A percentile compares a stretch with the other conserved stretches of the same genome.
These are phyloP conservation scores for Glycine soja DNA, from an alignment of 306 rosid genomes.

Conservation along the genomic window DNA sequence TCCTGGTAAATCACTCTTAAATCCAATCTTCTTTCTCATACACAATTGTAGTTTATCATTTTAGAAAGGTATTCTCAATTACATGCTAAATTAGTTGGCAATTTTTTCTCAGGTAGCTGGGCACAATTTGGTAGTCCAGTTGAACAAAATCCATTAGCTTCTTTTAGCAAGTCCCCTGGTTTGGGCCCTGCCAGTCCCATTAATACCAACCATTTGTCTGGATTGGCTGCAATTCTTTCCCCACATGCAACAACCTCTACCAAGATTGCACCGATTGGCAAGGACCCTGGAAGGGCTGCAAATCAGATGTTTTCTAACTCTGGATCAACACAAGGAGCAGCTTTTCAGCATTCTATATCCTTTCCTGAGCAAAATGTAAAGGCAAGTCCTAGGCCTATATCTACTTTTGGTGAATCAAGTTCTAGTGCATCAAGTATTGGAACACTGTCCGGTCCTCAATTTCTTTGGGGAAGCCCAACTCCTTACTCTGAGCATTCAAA, in stretches of 20 bases:
- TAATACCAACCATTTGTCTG: conserved; percentile 72
- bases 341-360: conserved; percentile 73
- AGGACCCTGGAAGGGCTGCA: conserved; percentile 76
- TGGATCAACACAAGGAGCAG: conserved; percentile 61
- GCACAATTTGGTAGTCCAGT: conserved; percentile 80
- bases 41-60: conserved; percentile 17
- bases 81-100: not conserved
- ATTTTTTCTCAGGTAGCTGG: conserved; percentile 73
- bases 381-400: conserved; percentile 69
- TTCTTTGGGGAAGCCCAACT: conserved; percentile 96
- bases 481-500: conserved; percentile 67
- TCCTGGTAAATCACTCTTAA: conserved; percentile 68
- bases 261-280: conserved; percentile 90
- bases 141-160: conserved; percentile 70
- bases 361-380: conserved; percentile 71
- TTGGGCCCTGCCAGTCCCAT: conserved; percentile 73
- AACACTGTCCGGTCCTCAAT: conserved; percentile 88
- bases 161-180: conserved; percentile 77
- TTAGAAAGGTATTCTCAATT: conserved; percentile 32
- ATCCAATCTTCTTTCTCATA: conserved; percentile 26
- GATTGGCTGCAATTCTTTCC: conserved; percentile 86
- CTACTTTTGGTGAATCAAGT: conserved; percentile 63
- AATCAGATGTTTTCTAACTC: conserved; percentile 60
- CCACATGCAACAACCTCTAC: conserved; percentile 69
- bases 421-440: conserved; percentile 75